Evolutionary conservation across 805 yeast species (phyloP), one percentile per base, ranked within the genome.

Genomic region (Yarrowia sp.): DNA sequence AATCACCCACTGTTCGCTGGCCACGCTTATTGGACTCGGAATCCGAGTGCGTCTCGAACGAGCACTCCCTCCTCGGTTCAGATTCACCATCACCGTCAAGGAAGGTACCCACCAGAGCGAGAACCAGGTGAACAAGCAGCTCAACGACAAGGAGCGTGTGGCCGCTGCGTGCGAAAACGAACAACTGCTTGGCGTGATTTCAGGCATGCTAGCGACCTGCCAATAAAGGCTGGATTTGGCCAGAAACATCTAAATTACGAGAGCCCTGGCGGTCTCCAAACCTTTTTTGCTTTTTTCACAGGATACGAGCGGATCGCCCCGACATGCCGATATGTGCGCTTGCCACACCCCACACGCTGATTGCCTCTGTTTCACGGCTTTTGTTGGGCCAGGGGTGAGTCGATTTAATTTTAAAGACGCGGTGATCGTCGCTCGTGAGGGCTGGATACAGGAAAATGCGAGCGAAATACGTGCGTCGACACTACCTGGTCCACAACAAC

Each of bases 81-180:
- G 98, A 72, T 87, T 92, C 69, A 85, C 87, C 14, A 89, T 95
- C 40, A 79, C 89, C 48, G 85, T 95, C 63, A 92, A 93, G 75
- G 91, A 91, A 73, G 98, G 98, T 1, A 86, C 97, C 0, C 99
- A 95, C 77, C 98, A 95, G 77, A 90, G 97, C 76, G 99, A 95
- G 77, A 86, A 85, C 72, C 99, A 95, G 76, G 98, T 95, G 26
- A 95, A 95, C 79, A 94, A 94, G 76, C 99, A 95, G 79, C 83
- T 95, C 70, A 95, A 95, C 75, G 99, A 95, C 77, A 95, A 95
- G 79, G 99, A 95, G 79, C 82, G 99, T 71, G 98, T 95, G 0
- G 96, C 97, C 41, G 99, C 99, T 36, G 99, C 99, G 0, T 93
- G 98, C 78, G 99, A 95, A 75, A 95, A 95, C 75, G 97, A 90